A percentile compares a stretch with the other conserved stretches of the same genome.
phyloP scores from a whole-genome alignment of 306 rosid species.

The Citrullus colocynthis region DNA sequence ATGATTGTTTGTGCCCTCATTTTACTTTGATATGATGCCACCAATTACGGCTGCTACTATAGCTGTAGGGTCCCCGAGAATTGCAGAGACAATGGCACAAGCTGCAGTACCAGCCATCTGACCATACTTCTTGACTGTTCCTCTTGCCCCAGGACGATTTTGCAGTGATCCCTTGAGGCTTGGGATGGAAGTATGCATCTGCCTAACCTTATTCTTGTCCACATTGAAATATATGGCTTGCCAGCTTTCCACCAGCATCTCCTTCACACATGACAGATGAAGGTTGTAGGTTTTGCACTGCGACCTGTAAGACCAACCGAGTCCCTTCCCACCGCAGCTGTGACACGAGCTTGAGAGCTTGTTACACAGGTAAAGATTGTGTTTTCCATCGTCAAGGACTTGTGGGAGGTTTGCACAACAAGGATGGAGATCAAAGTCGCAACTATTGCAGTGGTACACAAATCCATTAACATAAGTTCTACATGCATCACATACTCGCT shows the following conservation, averaged over 20 bases:
- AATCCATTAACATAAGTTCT: constrained; percentile 30
- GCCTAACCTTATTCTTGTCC: constrained; percentile 33
- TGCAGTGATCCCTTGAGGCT: constrained; percentile 29
- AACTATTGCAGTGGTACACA: constrained; percentile 37
- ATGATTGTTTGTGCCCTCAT: neutral
- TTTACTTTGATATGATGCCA: constrained; percentile 20
- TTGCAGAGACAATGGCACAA: constrained; percentile 31
- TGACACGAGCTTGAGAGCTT: constrained; percentile 31
- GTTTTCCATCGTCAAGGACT: constrained; percentile 34
- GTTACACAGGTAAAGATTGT: constrained; percentile 21
- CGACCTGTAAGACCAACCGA: constrained; percentile 40
- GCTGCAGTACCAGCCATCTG: constrained; percentile 39
- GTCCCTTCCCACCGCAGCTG: constrained; percentile 35
- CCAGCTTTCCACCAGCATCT: constrained; percentile 45
- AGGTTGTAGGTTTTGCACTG: constrained; percentile 32
- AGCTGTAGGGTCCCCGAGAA: constrained; percentile 43
- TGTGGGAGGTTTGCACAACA: constrained; percentile 45
- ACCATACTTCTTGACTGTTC: constrained; percentile 24
- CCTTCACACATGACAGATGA: constrained; percentile 43
- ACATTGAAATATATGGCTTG: constrained; percentile 31
- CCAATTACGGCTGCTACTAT: constrained; percentile 29
- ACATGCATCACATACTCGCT: constrained; percentile 37
- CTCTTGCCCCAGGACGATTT: constrained; percentile 15
- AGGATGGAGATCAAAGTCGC: constrained; percentile 46
- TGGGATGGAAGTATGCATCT: constrained; percentile 37